phyloP scores from a whole-genome alignment of 2,329 filamentous ascomycete species.

The Chaetomiaceae sp. region DNA sequence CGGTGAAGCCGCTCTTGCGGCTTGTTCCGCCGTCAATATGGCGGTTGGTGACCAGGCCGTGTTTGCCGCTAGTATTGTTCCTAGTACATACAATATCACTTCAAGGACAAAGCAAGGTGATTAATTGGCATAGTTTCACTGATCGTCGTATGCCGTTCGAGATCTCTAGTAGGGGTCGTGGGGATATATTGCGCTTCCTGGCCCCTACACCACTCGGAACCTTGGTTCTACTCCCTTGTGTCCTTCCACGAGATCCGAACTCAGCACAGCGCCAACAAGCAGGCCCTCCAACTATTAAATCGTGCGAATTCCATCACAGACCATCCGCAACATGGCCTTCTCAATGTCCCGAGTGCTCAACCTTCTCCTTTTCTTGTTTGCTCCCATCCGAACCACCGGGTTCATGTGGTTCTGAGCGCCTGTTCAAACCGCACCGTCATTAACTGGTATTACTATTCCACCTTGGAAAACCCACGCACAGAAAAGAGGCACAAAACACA shows the following conservation, averaged over 20 bases:
- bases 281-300: background rate
- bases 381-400: background rate
- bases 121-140: no score
- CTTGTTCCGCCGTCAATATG: background rate
- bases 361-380: constrained; percentile 23
- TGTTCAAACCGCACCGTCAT: background rate
- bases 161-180: no score
- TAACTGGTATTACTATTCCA: background rate
- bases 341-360: constrained; percentile 1
- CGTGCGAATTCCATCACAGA: background rate
- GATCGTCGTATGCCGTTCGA: background rate
- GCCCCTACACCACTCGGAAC: background rate
- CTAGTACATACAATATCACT: background rate
- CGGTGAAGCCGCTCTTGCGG: no score
- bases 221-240: background rate
- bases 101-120: background rate
- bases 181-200: no score
- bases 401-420: constrained; percentile 2
- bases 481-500: background rate
- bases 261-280: background rate
- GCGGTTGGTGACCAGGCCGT: background rate
- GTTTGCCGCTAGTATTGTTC: constrained; percentile 3
- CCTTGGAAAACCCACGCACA: no score
- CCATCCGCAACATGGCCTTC: constrained; percentile 5
- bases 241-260: background rate